These are phyloP conservation scores for Evernia prunastri DNA, from an alignment of 495 filamentous ascomycete species.

Conservation along the genomic window DNA sequence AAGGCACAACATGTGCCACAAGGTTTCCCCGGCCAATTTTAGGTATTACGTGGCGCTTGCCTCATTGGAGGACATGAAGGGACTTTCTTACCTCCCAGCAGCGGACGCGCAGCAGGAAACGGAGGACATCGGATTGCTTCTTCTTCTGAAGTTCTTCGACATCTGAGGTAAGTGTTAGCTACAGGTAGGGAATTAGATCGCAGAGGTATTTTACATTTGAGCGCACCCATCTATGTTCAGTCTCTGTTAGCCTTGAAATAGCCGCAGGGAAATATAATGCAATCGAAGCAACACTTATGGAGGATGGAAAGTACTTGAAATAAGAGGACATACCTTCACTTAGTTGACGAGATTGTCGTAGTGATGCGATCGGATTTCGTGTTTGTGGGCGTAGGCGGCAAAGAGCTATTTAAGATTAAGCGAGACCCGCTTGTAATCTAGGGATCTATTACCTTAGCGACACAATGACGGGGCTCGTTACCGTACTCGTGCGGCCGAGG, in stretches of 20 bases:
- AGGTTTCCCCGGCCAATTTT: neutral
- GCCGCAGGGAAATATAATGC: neutral
- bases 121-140: slow-evolving; percentile 99
- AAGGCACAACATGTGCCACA: slow-evolving; percentile 45
- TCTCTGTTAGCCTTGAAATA: slow-evolving; percentile 22
- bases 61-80: slow-evolving; percentile 35
- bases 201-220: slow-evolving; percentile 53
- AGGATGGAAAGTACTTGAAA: neutral
- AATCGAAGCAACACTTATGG: slow-evolving; percentile 11
- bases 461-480: no score
- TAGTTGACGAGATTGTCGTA: neutral
- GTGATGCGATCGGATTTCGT: slow-evolving; percentile 1
- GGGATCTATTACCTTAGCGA: no score
- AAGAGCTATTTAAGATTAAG: slow-evolving; percentile 4
- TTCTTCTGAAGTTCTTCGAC: slow-evolving; percentile 99
- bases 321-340: slow-evolving; percentile 14
- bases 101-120: slow-evolving; percentile 98
- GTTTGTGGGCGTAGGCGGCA: slow-evolving; percentile 12
- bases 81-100: slow-evolving; percentile 97
- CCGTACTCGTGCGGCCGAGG: no score
- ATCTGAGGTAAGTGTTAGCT: slow-evolving; percentile 33
- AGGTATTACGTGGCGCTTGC: neutral
- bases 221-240: slow-evolving; percentile 68
- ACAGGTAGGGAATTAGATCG: neutral
- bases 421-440: neutral